Evolutionary conservation across 139 green algal genomes (phyloP), one percentile per base, ranked within the genome.

Genomic region (Raphidocelis subcapitata): DNA sequence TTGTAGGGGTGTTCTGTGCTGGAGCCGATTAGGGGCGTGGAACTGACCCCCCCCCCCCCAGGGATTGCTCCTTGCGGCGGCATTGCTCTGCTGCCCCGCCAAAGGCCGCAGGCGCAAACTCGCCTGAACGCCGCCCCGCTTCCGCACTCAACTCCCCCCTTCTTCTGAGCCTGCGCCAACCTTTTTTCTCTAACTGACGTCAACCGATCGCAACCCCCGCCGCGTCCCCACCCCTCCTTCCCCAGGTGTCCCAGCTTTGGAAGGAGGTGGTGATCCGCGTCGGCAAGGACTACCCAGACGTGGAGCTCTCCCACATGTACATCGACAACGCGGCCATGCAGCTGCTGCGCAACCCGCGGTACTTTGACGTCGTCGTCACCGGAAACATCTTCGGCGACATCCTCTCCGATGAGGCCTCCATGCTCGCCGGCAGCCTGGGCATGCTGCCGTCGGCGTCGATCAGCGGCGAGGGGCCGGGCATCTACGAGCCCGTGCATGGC

Each of bases 341-440:
- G 89, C 82, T 99, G 44, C 89, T 99, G 59, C 84, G 93, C 57
- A 93, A 95, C 72, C 92, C 93, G 24, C 92, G 90, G 71, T 86
- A 88, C 62, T 99, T 99, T 75, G 96, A 99, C 82, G 95, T 92
- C 0, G 94, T 99, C 24, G 90, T 99, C 28, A 99, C 96, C 24
- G 75, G 93, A 77, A 99, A 99, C 87, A 95, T 99, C 70, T 99
- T 99, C 80, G 96, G 96, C 32, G 96, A 99, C 89, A 99, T 99
- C 72, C 78, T 99, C 36, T 98, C 94, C 3, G 96, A 99, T 72
- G 94, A 94, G 76, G 96, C 96, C 0, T 97, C 94, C 72, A 98
- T 98, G 93, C 84, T 99, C 31, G 97, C 95, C 1, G 96, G 96
- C 57, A 95, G 86, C 59, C 87, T 99, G 67, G 96, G 96, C 75